Evolutionary conservation across 2,329 filamentous ascomycete genomes (phyloP).

Genomic region (Neofusicoccum cordaticola): DNA sequence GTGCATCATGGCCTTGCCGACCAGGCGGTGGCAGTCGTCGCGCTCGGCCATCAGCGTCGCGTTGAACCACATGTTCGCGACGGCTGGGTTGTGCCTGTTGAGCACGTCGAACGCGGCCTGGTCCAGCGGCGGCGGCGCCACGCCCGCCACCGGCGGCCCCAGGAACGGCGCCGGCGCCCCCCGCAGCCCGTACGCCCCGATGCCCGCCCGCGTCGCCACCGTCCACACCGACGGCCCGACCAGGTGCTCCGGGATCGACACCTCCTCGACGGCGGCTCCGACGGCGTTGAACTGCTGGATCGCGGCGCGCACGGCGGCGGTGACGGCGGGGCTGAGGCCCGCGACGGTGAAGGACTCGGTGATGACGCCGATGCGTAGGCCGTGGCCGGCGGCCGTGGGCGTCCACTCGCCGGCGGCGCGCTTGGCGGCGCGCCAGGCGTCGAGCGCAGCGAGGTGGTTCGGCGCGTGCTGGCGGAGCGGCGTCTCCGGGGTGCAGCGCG

Average conservation of each 20-base stretch:
- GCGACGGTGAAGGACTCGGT: slow-evolving; percentile 43
- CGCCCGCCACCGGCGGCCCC: slow-evolving; percentile 28
- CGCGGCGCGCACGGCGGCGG: slow-evolving; percentile 37
- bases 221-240: slow-evolving; percentile 51
- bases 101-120: slow-evolving; percentile 46
- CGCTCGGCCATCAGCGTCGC: slow-evolving; percentile 31
- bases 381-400: slow-evolving; percentile 31
- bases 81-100: slow-evolving; percentile 44
- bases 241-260: slow-evolving; percentile 49
- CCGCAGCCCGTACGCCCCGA: slow-evolving; percentile 27
- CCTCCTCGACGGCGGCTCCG: slow-evolving; percentile 45
- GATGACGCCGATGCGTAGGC: slow-evolving; percentile 47
- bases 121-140: slow-evolving; percentile 26
- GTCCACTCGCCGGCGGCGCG: slow-evolving; percentile 29
- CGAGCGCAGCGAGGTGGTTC: slow-evolving; percentile 32
- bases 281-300: slow-evolving; percentile 36
- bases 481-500: slow-evolving; percentile 42
- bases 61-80: slow-evolving; percentile 45
- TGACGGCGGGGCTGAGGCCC: slow-evolving; percentile 40
- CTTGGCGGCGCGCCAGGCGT: slow-evolving; percentile 27
- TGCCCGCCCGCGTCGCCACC: slow-evolving; percentile 30
- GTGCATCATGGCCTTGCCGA: slow-evolving; percentile 48
- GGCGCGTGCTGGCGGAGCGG: slow-evolving; percentile 36
- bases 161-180: slow-evolving; percentile 30
- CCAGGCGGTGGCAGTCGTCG: slow-evolving; percentile 28